Percentiles rank a stretch among this genome's conserved stretches.
Evolutionary conservation across 148 eudicot species (phyloP).

Genomic region (Nepenthes mirabilis): DNA sequence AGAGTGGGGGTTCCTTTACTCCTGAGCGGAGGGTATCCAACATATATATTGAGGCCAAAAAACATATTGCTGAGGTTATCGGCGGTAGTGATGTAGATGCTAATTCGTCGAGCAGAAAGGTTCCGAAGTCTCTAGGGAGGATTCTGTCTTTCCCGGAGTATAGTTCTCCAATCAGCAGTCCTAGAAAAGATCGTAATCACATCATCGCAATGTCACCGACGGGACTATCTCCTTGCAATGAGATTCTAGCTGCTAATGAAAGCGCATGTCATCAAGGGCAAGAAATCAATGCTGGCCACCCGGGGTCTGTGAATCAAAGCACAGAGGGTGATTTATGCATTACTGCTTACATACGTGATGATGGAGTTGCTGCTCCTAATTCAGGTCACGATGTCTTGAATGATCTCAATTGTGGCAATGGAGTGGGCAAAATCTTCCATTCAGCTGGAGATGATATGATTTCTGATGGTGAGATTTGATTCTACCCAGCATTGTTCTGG

Average conservation of each 20-base stretch:
- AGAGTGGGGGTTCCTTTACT: constrained; percentile 11
- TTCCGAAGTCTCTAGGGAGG: constrained; percentile 64
- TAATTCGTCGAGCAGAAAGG: constrained; percentile 22
- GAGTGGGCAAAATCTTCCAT: neutral
- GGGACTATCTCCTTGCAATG: neutral
- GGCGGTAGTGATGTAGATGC: constrained; percentile 36
- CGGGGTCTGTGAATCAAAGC: constrained; percentile 12
- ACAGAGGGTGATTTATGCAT: constrained; percentile 9
- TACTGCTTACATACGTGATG: constrained; percentile 13
- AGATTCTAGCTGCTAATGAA: constrained; percentile 5
- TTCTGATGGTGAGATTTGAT: neutral
- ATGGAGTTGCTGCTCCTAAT: constrained; percentile 12
- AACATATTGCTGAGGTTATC: constrained; percentile 79
- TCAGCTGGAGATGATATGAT: neutral
- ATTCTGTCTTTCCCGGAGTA: constrained; percentile 63
- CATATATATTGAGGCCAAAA: constrained; percentile 77
- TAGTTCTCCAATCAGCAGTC: constrained; percentile 53
- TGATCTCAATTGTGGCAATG: constrained; percentile 14
- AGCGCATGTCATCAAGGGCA: constrained; percentile 11
- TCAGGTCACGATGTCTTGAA: neutral
- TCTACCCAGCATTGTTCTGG: too few species aligned
- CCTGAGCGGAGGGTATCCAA: constrained; percentile 49
- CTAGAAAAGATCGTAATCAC: constrained; percentile 27
- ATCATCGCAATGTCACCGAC: constrained; percentile 11
- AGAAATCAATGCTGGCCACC: constrained; percentile 10